These are phyloP conservation scores for Fragilaria radians DNA, from an alignment of 108 stramenopile species.

Conservation along the genomic window DNA sequence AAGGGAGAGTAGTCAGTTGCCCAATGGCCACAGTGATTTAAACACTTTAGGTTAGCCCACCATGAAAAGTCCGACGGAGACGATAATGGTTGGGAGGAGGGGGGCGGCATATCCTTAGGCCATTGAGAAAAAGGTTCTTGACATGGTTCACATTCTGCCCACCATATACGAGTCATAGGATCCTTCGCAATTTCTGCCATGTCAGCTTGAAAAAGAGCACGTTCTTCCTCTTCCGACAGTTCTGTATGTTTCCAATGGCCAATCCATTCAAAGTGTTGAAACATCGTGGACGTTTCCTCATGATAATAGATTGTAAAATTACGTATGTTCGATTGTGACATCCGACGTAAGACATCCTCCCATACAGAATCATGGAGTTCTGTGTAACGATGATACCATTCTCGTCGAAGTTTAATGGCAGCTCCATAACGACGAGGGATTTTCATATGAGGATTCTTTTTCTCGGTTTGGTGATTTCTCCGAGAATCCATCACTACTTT, in stretches of 20 bases:
- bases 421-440: constrained; percentile 11
- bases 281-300: constrained; percentile 19
- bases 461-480: too few species aligned
- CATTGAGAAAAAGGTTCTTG: constrained; percentile 22
- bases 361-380: constrained; percentile 25
- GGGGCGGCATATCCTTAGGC: constrained; percentile 6
- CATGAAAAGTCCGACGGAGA: constrained; percentile 1
- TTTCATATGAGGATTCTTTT: constrained; percentile 1
- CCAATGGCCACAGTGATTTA: constrained; percentile 26
- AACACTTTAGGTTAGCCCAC: constrained; percentile 21
- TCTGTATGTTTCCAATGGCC: constrained; percentile 11
- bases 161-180: constrained; percentile 14
- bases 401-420: constrained; percentile 13
- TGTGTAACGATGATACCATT: constrained; percentile 11
- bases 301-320: constrained; percentile 32
- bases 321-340: constrained; percentile 20
- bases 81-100: neutral
- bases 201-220: constrained; percentile 12
- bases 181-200: constrained; percentile 20
- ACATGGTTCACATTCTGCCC: constrained; percentile 24
- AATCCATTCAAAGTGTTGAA: constrained; percentile 29
- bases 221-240: constrained; percentile 5
- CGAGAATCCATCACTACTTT: too few species aligned
- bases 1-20: constrained; percentile 11
- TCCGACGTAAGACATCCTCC: constrained; percentile 15